Evolutionary conservation across 495 filamentous ascomycete species (phyloP), one percentile per base, ranked within the genome.

Genomic region (Xylaria flabelliformis): DNA sequence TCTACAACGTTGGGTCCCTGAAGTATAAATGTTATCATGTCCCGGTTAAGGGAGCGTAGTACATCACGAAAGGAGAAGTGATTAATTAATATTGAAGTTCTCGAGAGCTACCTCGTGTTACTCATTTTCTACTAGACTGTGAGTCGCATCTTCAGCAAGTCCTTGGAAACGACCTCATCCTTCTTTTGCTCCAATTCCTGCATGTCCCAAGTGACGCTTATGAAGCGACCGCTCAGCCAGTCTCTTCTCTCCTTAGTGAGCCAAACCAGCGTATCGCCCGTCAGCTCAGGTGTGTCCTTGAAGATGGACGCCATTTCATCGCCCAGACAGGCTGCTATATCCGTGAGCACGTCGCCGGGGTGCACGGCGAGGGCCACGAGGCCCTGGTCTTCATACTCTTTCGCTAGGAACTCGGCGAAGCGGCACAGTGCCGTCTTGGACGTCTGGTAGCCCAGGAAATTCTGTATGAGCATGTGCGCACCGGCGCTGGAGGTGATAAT

Each of bases 151-250:
- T 84, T 87, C 41, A 88, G 72, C 56, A 81, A 75, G 59, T 88
- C 81, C 36, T 74, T 75, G 36, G 78, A 58, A 3, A 87, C 80
- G 68, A 86, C 83, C 74, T 84, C 84, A 0, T 82, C 76, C 74
- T 83, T 80, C 72, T 67, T 81, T 21, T 41, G 73, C 70, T 83
- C 69, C 15, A 87, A 74, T 74, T 87, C 83, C 3, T 71, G 67
- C 83, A 88, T 84, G 72, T 87, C 85, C 85, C 84, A 88, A 6
- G 55, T 80, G 56, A 69, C 76, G 48, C 73, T 80, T 32, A 86
- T 36, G 75, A 85, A 89, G 63, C 87, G 74, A 2, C 87, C 87
- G 58, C 75, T 79, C 15, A 90, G 70, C 87, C 86, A 90, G n/a
- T 82, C 77, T 55, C 85, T 69, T 64, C 79, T 82, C 73, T 86